Base-by-base conservation (phyloP, 1,284 basidiomycete species). In the Mycosarcoma mackinlayi region DNA sequence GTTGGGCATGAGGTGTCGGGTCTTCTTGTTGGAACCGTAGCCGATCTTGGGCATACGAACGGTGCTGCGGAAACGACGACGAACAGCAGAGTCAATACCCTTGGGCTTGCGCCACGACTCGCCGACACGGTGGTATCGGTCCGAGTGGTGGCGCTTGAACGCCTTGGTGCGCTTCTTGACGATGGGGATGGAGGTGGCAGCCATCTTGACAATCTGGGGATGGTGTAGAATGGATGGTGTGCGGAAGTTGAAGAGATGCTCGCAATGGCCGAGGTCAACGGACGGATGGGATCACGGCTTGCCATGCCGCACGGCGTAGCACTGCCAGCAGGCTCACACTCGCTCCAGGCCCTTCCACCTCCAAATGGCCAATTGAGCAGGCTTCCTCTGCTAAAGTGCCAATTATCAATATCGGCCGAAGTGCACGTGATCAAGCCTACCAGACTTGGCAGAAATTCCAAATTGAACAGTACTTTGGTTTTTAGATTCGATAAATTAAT, bases 1-100 rank as follows among this genome's bases (percentile, higher is more conserved):
- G 77, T 78, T 82, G 60, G 80, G 80, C 75, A 82, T 76, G 21
- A 82, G 64, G 73, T 82, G 79, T 35, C 80, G 76, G 42, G 80
- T 82, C 80, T 82, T 82, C 78, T 82, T 82, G 80, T 82, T 82
- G 57, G 76, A 79, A 54, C 80, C 80, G 77, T 79, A 82, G 55
- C 80, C 80, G 49, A 82, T 82, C 74, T 79, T 81, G 71, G 78
- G 78, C 78, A 80, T 80, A 57, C 76, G 62, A 31, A 68, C 60
- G 21, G 60, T 67, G 54, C 80, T 71, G 63, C 71, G 75, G 80
- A 82, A 82, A 55, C 80, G 79, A 52, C 80, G 69, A 37, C 80
- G 80, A 41, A 81, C 72, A 50, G 64, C 64, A 37, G 65, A 71
- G 79, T 82, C 80, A 62, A 82, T 82, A 81, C 80, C 80, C 53